Base-by-base conservation (phyloP, 208 protist species). In the Leishmania turanica region DNA sequence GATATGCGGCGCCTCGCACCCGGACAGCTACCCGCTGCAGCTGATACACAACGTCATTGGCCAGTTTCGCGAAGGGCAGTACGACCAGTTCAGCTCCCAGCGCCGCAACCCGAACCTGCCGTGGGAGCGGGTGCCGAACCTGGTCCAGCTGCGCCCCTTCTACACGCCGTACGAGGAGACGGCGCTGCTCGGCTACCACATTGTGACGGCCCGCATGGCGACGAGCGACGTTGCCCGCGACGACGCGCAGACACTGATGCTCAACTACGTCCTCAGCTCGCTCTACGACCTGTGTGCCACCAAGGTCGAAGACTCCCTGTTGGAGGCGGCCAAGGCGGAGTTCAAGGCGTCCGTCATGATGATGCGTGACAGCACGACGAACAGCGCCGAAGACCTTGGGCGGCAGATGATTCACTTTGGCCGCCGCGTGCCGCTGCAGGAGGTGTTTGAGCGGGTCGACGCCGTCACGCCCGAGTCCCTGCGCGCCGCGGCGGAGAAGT, bases 361-460 rank as follows among this genome's bases (percentile, higher is more conserved):
- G 92, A 95, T 97, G 89, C 90, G 98, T 31, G 99, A 99, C 85
- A 97, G 96, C 79, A 99, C 97, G n/a, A 97, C 94, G 37, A 93
- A 98, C 77, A 92, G 97, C 66, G 92, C 93, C 19, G 98, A 99
- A 86, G 98, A 99, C 72, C 95, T 99, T 53, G 99, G 99, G n/a
- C 89, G 98, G 27, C 98, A 99, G 88, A 94, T 99, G 88, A 97
- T 99, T 80, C 93, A 96, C 84, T 93, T 92, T 78, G 93, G 94
- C 31, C 89, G 91, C 53, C 91, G 94, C 37, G 86, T 99, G 58
- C 88, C 97, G 27, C 83, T 99, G 56, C 83, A 89, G 49, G 99
- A 99, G 87, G 84, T 98, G 34, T 98, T 98, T 79, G 91, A 93
- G 42, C 89, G 92, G 45, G 95, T 99, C 65, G 96, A 99, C 81